phyloP scores from a whole-genome alignment of 2,329 filamentous ascomycete species.

The Aaosphaeria arxii region DNA sequence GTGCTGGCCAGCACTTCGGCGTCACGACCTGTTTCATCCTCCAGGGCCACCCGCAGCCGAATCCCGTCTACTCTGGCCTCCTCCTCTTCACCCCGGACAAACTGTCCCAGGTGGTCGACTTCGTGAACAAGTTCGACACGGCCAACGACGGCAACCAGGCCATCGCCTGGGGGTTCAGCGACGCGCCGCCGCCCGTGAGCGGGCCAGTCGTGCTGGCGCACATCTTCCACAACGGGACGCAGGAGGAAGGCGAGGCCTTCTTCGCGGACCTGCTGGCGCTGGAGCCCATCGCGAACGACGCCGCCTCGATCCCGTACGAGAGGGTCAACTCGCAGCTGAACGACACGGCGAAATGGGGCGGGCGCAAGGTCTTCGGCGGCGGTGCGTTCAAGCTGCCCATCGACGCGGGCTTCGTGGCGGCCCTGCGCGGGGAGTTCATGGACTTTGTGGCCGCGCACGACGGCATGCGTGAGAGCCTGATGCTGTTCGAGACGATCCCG shows the following conservation, averaged over 20 bases:
- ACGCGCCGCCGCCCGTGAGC: conserved; percentile 23
- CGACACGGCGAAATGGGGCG: conserved; percentile 26
- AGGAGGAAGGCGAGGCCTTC: conserved; percentile 22
- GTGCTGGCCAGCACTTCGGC: conserved; percentile 36
- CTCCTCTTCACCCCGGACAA: conserved; percentile 34
- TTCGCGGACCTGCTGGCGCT: conserved; percentile 28
- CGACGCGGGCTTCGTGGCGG: conserved; percentile 15
- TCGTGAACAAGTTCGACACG: conserved; percentile 27
- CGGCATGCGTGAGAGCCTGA: conserved; percentile 21
- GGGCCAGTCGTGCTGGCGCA: conserved; percentile 25
- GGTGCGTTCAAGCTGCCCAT: conserved; percentile 35
- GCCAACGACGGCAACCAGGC: conserved; percentile 27
- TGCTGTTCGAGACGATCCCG: conserved; percentile 28
- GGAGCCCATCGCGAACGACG: conserved; percentile 20
- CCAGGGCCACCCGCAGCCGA: conserved; percentile 12
- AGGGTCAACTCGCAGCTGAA: conserved; percentile 34
- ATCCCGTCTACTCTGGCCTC: conserved; percentile 6
- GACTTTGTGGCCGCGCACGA: conserved; percentile 22
- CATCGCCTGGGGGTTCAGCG: conserved; percentile 22
- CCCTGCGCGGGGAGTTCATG: conserved; percentile 22
- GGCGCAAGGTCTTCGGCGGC: conserved; percentile 37
- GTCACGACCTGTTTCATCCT: conserved; percentile 43
- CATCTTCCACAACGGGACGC: conserved; percentile 36
- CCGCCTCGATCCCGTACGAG: conserved; percentile 27
- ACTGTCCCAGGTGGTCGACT: conserved; percentile 22